A percentile compares a stretch with the other conserved stretches of the same genome.
phyloP scores from a whole-genome alignment of 257 asterid genomes.

The Haberlea rhodopensis region DNA sequence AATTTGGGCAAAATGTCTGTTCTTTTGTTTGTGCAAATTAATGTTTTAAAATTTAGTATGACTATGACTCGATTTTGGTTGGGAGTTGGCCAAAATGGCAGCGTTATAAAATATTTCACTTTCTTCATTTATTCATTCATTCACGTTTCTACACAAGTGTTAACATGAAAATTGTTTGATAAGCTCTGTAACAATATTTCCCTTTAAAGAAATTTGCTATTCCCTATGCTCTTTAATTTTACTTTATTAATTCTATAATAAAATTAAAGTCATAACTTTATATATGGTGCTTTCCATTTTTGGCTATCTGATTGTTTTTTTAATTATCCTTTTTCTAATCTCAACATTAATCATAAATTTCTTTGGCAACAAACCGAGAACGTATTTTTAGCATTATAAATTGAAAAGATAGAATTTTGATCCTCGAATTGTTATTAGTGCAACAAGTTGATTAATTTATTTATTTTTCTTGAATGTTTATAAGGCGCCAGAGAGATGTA shows the following conservation, averaged over 20 bases:
- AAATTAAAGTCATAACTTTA: slow-evolving; percentile 5
- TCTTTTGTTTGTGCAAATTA: neutral
- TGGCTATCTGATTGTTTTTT: slow-evolving; percentile 17
- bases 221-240: slow-evolving; percentile 11
- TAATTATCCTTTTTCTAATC: neutral
- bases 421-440: too few relatives aligned
- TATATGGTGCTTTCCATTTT: slow-evolving; percentile 6
- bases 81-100: neutral
- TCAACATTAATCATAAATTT: slow-evolving; percentile 3
- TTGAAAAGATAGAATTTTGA: too few relatives aligned
- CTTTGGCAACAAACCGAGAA: too few relatives aligned
- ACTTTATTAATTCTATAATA: slow-evolving; percentile 10
- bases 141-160: too few relatives aligned
- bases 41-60: neutral
- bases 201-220: slow-evolving; percentile 11
- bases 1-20: slow-evolving; percentile 11
- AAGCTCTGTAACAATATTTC: too few relatives aligned
- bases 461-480: too few relatives aligned
- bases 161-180: too few relatives aligned
- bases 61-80: slow-evolving; percentile 10
- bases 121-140: slow-evolving; percentile 33
- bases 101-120: slow-evolving; percentile 20
- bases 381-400: too few relatives aligned
- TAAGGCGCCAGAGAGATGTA: too few relatives aligned
- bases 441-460: too few relatives aligned